phyloP scores from a whole-genome alignment of 1,139 yeast species.

The Geotrichum bryndzae region DNA sequence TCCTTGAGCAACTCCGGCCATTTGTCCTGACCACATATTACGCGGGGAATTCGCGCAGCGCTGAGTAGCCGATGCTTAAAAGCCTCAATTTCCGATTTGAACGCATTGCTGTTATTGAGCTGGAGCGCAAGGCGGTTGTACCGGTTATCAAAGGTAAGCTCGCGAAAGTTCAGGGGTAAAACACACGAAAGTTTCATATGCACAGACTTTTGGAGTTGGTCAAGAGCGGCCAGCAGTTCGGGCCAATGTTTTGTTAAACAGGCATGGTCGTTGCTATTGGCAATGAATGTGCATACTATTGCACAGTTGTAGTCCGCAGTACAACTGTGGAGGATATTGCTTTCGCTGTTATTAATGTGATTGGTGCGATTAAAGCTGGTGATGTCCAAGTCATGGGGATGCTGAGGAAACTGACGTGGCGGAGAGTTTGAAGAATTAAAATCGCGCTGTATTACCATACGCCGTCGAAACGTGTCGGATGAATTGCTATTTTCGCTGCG shows the following conservation, averaged over 20 bases:
- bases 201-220: constrained; percentile 24
- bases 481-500: background rate
- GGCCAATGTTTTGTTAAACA: constrained; percentile 28
- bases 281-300: constrained; percentile 23
- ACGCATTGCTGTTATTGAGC: constrained; percentile 19
- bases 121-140: background rate
- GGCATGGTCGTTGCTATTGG: constrained; percentile 20
- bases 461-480: background rate
- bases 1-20: constrained; percentile 27
- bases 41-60: constrained; percentile 29
- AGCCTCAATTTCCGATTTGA: constrained; percentile 21
- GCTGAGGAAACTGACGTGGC: background rate
- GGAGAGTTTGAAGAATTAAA: background rate
- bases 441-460: background rate
- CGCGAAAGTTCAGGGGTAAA: constrained; percentile 16
- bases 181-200: constrained; percentile 16
- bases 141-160: background rate
- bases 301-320: constrained; percentile 18
- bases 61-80: constrained; percentile 24
- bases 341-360: background rate
- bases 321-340: background rate
- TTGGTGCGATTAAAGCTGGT: background rate
- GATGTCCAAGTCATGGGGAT: background rate
- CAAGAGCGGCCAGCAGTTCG: constrained; percentile 25
- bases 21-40: constrained; percentile 29